Base-by-base conservation (phyloP, 2,329 filamentous ascomycete genomes). In the Paraphaeosphaeria sporulosa region DNA sequence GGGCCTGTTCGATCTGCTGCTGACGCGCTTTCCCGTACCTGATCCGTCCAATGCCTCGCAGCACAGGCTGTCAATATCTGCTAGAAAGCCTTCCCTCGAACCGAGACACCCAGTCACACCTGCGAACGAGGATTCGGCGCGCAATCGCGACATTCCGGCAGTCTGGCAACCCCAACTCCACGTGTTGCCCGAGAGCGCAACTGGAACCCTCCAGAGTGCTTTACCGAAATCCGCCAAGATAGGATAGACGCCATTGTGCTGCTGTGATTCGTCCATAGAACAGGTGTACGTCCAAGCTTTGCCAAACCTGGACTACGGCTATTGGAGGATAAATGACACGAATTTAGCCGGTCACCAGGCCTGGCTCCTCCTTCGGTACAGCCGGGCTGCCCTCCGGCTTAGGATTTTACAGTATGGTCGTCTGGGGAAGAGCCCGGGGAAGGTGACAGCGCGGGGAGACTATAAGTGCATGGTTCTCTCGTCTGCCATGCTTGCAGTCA, bases 361-460 rank as follows among this genome's bases (percentile, higher is more conserved):
- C 50, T 27, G 38, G 68, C 25, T 57, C 60, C 49, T 61, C 38
- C 60, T 66, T 69, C 71, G 71, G 71, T 71, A 68, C 63, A 64
- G 60, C 68, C 70, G 71, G 61, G 60, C 55, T 50, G 21, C 27
- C 55, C 63, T 70, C 69, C 69, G 69, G 60, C 67, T 71, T 63
- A 42, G 60, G 62, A 61, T 48, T 57, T 51, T 56, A 55, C 57
- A 47, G 19, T 58, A 38, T 52, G 61, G 65, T 64, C 47, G 55
- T 66, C 67, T 70, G 66, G 70, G 70, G 70, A 64, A 69, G 53
- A 58, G 64, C 62, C 68, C 64, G 68, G 70, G 68, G 66, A 61
- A 54, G 51, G 30, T 55, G 51, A 23, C 48, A 30, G 38, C 30
- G 46, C 34, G 50, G 55, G 36, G 46, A 40, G 40, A 53, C 55